phyloP scores from a whole-genome alignment of 2,329 filamentous ascomycete genomes.

The Hyphodiscus sp. region DNA sequence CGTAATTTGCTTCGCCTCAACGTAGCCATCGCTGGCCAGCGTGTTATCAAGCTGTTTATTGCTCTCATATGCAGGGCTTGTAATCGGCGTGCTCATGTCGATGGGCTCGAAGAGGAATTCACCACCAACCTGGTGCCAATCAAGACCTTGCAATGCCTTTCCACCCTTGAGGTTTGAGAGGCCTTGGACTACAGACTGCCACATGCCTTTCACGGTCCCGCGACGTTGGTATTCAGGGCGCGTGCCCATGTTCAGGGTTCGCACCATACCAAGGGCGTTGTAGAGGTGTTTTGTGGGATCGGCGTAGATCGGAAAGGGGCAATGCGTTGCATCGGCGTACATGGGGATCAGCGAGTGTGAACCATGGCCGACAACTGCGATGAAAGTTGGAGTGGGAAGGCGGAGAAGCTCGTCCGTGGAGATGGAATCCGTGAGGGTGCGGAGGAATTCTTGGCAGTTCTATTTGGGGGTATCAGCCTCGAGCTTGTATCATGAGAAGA shows the following conservation, averaged over 20 bases:
- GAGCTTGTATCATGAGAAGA: too few species aligned
- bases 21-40: slow-evolving; percentile 12
- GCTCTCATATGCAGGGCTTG: slow-evolving; percentile 7
- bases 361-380: slow-evolving; percentile 52
- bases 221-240: slow-evolving; percentile 44
- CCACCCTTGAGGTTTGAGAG: slow-evolving; percentile 34
- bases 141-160: slow-evolving; percentile 42
- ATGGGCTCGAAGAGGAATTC: slow-evolving; percentile 32
- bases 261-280: slow-evolving; percentile 45
- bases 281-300: slow-evolving; percentile 49
- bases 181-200: slow-evolving; percentile 36
- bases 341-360: slow-evolving; percentile 46
- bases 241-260: slow-evolving; percentile 39
- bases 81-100: slow-evolving; percentile 15
- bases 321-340: slow-evolving; percentile 42
- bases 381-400: slow-evolving; percentile 28
- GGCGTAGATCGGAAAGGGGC: slow-evolving; percentile 50
- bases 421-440: slow-evolving; percentile 25
- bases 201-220: slow-evolving; percentile 34
- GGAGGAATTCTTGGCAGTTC: slow-evolving; percentile 32
- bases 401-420: slow-evolving; percentile 25
- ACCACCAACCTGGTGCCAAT: slow-evolving; percentile 45
- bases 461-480: slow-evolving; percentile 6
- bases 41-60: slow-evolving; percentile 9
- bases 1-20: slow-evolving; percentile 54